These are phyloP conservation scores for Mucor plumbeus DNA, from an alignment of 371 early-diverging fungal species.

Conservation along the genomic window DNA sequence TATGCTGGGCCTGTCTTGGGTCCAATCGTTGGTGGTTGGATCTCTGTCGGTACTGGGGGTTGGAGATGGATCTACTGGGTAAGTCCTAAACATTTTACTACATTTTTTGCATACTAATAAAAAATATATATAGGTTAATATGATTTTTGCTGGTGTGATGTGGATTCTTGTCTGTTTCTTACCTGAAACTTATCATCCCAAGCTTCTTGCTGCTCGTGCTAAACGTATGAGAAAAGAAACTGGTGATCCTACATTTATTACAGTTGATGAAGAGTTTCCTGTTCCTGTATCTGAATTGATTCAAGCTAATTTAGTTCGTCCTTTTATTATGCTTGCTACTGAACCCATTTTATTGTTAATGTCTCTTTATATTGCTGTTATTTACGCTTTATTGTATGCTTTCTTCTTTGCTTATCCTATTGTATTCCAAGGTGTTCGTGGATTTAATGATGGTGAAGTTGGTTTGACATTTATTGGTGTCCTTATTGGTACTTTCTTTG, in stretches of 20 bases:
- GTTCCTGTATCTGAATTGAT: conserved; percentile 36
- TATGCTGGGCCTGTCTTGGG: conserved; percentile 54
- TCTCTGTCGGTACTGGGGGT: conserved; percentile 40
- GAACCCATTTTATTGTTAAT: conserved; percentile 49
- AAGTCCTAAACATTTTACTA: too few species aligned
- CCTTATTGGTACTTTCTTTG: conserved; percentile 40
- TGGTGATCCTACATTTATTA: conserved; percentile 41
- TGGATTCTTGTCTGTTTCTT: conserved; percentile 42
- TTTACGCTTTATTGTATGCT: conserved; percentile 50
- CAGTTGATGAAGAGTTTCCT: conserved; percentile 45
- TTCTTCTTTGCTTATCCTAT: conserved; percentile 55
- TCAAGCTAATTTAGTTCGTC: conserved; percentile 41
- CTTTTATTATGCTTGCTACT: conserved; percentile 43
- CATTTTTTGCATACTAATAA: too few species aligned
- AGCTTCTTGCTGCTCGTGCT: conserved; percentile 38
- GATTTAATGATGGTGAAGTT: conserved; percentile 45
- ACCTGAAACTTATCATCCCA: conserved; percentile 54
- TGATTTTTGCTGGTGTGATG: conserved; percentile 47
- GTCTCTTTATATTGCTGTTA: conserved; percentile 49
- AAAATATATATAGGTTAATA: too few species aligned
- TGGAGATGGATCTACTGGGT: conserved; percentile 60
- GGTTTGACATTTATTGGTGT: conserved; percentile 52
- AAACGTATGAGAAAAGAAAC: conserved; percentile 34
- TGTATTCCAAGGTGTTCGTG: conserved; percentile 39
- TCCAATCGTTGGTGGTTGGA: conserved; percentile 54